Conservation (phyloP, 2,329 filamentous ascomycete species). For the Exophiala sp. region DNA sequence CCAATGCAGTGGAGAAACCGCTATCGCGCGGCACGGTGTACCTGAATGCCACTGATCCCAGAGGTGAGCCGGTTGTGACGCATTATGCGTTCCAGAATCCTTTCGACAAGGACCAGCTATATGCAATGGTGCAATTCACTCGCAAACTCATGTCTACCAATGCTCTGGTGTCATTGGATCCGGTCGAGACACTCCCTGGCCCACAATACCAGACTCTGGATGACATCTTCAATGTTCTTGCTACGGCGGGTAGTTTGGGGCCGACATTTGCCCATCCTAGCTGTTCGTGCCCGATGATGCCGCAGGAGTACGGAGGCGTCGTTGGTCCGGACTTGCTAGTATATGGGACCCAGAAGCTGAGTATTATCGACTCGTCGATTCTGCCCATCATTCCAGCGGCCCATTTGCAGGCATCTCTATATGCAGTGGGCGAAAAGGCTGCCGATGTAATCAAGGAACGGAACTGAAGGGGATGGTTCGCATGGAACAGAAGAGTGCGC, state of each 20-base stretch:
- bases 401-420: constrained; percentile 37
- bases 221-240: constrained; percentile 16
- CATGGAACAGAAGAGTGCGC: no score
- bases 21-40: constrained; percentile 23
- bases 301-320: constrained; percentile 27
- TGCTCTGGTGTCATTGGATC: constrained; percentile 7
- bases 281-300: constrained; percentile 9
- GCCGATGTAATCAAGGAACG: constrained; percentile 29
- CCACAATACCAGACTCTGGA: constrained; percentile 11
- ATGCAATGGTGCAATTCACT: constrained; percentile 18
- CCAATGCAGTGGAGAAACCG: constrained; percentile 24
- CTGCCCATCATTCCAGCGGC: constrained; percentile 35
- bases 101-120: constrained; percentile 18
- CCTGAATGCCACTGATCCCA: constrained; percentile 20
- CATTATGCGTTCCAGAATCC: constrained; percentile 19
- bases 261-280: constrained; percentile 18
- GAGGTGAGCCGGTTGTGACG: constrained; percentile 18
- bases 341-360: constrained; percentile 32
- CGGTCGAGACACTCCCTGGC: constrained; percentile 18
- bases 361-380: constrained; percentile 34
- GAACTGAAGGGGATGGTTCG: not conserved
- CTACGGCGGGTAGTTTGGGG: not conserved
- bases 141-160: constrained; percentile 13
- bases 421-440: constrained; percentile 34
- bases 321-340: constrained; percentile 32